Evolutionary conservation across 495 filamentous ascomycete species (phyloP), one percentile per base, ranked within the genome.

Genomic region (Evernia prunastri): DNA sequence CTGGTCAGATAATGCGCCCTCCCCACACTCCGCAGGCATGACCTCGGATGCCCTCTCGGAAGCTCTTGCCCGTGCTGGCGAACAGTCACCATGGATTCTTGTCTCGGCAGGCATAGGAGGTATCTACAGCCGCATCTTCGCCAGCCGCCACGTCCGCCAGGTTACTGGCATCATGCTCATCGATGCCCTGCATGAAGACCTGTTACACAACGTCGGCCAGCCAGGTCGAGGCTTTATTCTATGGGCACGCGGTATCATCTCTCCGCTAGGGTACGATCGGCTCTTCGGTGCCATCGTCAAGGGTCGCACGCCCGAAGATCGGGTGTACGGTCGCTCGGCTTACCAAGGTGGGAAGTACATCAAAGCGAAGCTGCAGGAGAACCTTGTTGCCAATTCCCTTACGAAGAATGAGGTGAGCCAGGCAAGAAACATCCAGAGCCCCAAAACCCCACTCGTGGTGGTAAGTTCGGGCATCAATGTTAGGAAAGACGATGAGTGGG

Each of bases 1-100:
- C 42, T 96, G 89, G 86, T 94, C 90, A 56, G 94, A 98, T 75
- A 92, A 91, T 66, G 92, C 94, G 0, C 94, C 93, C 12, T 96
- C 91, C 3, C 93, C 94, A 1, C 86, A 95, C 70, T 93, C 90
- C 5, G 92, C 89, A 13, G 90, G 92, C 59, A 96, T 96, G 87
- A 86, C 89, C 2, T 85, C 88, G 10, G 90, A 96, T 69, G 89
- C 84, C 9, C 79, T 97, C 23, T 89, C 90, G 31, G 92, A 97
- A 76, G 88, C 91, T 0, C 80, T 98, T 4, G 83, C 88, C 20
- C 79, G 84, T 23, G 88, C 89, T 1, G 91, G 87, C 59, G 94
- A 97, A 74, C 77, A 84, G 56, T 91, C 91, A 0, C 93, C 94
- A 23, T 98, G 89, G 88, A 77, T 90, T 45, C 75, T 87, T 31